These are phyloP conservation scores for Phaeosphaeriaceae sp. DNA, from an alignment of 2,329 filamentous ascomycete species.

Conservation along the genomic window DNA sequence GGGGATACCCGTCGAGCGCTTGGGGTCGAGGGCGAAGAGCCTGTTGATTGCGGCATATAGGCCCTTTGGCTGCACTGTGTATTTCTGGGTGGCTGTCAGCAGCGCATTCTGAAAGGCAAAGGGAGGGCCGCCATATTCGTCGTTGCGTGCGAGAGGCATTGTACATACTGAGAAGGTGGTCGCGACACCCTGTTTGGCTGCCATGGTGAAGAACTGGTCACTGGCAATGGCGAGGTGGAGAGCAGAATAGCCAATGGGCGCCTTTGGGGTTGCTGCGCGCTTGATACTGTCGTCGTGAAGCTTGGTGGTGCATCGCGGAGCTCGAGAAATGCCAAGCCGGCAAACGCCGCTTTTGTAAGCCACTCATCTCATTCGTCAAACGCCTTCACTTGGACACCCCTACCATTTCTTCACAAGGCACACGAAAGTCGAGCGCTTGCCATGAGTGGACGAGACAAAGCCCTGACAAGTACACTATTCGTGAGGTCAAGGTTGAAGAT, in stretches of 20 bases:
- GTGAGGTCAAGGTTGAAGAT: too few species aligned
- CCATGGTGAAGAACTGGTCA: conserved; percentile 32
- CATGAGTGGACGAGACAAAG: not conserved
- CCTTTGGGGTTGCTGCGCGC: conserved; percentile 21
- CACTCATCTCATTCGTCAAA: conserved; percentile 1
- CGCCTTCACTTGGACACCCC: not conserved
- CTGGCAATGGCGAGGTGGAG: conserved; percentile 18
- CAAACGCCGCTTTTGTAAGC: conserved; percentile 14
- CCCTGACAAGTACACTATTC: too few species aligned
- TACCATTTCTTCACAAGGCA: not conserved
- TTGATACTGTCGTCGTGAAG: conserved; percentile 25
- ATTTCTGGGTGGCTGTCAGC: conserved; percentile 71
- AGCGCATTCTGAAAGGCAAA: not conserved
- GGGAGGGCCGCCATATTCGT: conserved; percentile 14
- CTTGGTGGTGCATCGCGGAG: conserved; percentile 33
- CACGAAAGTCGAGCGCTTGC: not conserved
- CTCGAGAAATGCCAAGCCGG: conserved; percentile 34
- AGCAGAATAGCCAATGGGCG: conserved; percentile 33
- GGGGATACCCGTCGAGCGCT: conserved; percentile 89
- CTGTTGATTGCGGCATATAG: conserved; percentile 86
- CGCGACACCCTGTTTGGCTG: conserved; percentile 40
- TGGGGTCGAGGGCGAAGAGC: conserved; percentile 79
- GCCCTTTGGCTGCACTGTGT: conserved; percentile 88
- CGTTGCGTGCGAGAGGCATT: conserved; percentile 1
- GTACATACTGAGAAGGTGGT: conserved; percentile 36